These are phyloP conservation scores for Phytophthora cactorum DNA, from an alignment of 352 stramenopile genomes.

Conservation along the genomic window DNA sequence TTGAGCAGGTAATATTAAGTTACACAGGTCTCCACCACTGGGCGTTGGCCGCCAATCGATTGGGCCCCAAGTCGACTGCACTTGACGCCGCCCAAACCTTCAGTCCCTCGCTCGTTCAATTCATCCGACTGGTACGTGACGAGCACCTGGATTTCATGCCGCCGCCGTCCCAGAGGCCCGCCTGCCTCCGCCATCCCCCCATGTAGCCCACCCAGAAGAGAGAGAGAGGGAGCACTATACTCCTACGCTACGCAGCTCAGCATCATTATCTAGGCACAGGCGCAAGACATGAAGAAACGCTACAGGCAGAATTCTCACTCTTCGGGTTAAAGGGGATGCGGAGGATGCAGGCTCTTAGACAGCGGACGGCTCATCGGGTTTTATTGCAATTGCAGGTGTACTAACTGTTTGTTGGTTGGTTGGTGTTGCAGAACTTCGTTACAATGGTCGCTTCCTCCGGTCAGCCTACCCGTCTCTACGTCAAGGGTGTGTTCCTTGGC, in stretches of 20 bases:
- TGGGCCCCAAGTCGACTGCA: slow-evolving; percentile 45
- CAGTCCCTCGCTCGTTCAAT: slow-evolving; percentile 90
- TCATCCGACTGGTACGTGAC: slow-evolving; percentile 86
- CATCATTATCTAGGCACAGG: slow-evolving; percentile 8
- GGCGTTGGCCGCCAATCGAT: slow-evolving; percentile 80
- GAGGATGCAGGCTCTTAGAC: slow-evolving; percentile 10
- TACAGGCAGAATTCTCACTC: not conserved
- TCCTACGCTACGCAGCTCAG: slow-evolving; percentile 19
- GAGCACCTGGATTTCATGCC: slow-evolving; percentile 11
- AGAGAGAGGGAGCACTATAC: slow-evolving; percentile 3
- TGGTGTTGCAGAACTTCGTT: slow-evolving; percentile 67
- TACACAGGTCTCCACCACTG: slow-evolving; percentile 30
- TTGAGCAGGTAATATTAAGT: slow-evolving; percentile 35
- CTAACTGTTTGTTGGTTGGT: slow-evolving; percentile 21
- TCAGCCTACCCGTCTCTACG: slow-evolving; percentile 97
- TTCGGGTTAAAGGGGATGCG: not conserved
- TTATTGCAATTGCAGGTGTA: slow-evolving; percentile 9
- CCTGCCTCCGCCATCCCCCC: not conserved
- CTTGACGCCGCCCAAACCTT: slow-evolving; percentile 61
- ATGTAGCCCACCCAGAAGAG: slow-evolving; percentile 5
- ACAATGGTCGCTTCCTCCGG: slow-evolving; percentile 91
- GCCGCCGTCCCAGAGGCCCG: not conserved
- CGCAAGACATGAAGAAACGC: not conserved
- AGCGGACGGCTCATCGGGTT: not conserved
- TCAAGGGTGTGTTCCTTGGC: slow-evolving; percentile 98